Conservation (phyloP, 352 stramenopile species). For the Aphanomyces astaci region DNA sequence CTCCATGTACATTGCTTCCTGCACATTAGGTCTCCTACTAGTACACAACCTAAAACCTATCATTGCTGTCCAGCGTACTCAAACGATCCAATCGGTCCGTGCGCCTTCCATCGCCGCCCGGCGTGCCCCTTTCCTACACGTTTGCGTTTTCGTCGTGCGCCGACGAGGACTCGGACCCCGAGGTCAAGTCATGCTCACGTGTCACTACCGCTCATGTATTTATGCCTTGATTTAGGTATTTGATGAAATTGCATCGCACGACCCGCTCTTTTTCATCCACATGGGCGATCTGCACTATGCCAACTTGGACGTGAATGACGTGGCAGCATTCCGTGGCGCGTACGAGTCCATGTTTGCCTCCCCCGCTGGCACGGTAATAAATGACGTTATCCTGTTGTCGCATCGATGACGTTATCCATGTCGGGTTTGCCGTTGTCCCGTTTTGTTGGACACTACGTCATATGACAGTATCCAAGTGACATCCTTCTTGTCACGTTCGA, state of each 20-base stretch:
- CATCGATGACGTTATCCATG: not conserved
- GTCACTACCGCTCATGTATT: not conserved
- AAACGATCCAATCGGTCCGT: slow-evolving; percentile 34
- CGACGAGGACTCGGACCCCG: slow-evolving; percentile 68
- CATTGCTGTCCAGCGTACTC: too few species aligned
- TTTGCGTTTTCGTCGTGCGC: slow-evolving; percentile 76
- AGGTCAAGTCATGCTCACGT: slow-evolving; percentile 26
- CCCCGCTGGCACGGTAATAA: slow-evolving; percentile 33
- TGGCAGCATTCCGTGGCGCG: slow-evolving; percentile 42
- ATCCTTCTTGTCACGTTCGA: not conserved
- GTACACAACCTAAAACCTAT: too few species aligned
- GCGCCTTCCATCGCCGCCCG: slow-evolving; percentile 38
- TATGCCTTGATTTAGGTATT: slow-evolving; percentile 36
- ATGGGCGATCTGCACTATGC: slow-evolving; percentile 86
- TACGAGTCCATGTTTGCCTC: slow-evolving; percentile 72
- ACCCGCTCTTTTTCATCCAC: slow-evolving; percentile 80
- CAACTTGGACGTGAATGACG: slow-evolving; percentile 64
- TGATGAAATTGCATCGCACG: slow-evolving; percentile 44
- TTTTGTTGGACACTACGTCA: too few species aligned
- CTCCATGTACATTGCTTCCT: not conserved
- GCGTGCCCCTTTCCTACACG: slow-evolving; percentile 48
- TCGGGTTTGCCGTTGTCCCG: not conserved
- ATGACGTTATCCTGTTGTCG: not conserved
- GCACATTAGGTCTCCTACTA: not conserved
- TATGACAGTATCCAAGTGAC: too few species aligned